phyloP scores from a whole-genome alignment of 2,329 filamentous ascomycete genomes.

The Drechslerella coelobrocha region DNA sequence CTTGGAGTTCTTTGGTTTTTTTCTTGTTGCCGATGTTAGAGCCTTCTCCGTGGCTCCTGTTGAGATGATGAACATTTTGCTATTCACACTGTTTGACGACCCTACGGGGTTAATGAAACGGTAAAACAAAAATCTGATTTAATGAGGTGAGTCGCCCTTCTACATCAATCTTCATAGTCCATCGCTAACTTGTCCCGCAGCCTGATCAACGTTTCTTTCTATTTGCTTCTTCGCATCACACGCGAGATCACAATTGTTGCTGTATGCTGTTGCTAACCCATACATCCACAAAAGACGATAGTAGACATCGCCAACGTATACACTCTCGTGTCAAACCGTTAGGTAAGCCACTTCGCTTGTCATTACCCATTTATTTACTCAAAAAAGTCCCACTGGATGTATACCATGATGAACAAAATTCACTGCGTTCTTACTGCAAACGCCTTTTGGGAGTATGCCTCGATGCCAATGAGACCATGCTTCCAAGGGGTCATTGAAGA shows the following conservation, averaged over 20 bases:
- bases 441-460: conserved; percentile 46
- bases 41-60: conserved; percentile 52
- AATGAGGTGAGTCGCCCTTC: conserved; percentile 58
- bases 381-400: not conserved
- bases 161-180: conserved; percentile 27
- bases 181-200: conserved; percentile 34
- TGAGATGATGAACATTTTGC: conserved; percentile 58
- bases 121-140: conserved; percentile 62
- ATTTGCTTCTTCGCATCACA: not conserved
- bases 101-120: conserved; percentile 53
- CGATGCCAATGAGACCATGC: no score
- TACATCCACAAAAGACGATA: not conserved
- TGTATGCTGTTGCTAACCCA: conserved; percentile 16
- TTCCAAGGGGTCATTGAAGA: conserved; percentile 56
- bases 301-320: not conserved
- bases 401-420: conserved; percentile 57
- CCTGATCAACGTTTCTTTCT: conserved; percentile 49
- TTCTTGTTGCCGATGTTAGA: conserved; percentile 31
- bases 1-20: no score
- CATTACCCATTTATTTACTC: not conserved
- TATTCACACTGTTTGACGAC: conserved; percentile 61
- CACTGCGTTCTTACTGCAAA: conserved; percentile 51
- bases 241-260: no score
- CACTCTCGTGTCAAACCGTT: not conserved
- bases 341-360: conserved; percentile 26